Conservation (phyloP, 495 filamentous ascomycete genomes). For the Haplographium delicatum region DNA sequence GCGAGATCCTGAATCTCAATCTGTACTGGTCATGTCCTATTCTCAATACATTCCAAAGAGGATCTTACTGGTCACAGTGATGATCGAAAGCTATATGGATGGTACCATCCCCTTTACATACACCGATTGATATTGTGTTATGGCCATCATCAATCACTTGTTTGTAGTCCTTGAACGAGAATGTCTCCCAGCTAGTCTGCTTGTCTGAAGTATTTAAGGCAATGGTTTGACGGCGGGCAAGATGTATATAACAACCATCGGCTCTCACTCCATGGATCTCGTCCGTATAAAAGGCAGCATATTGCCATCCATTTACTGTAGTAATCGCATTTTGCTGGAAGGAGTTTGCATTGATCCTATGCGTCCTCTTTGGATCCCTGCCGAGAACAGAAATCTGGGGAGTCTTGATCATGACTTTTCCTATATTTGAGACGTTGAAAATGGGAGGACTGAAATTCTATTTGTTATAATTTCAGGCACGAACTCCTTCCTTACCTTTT, state of each 20-base stretch:
- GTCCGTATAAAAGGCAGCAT: slow-evolving; percentile 30
- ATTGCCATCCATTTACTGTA: slow-evolving; percentile 30
- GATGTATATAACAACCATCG: slow-evolving; percentile 13
- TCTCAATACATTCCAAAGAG: not conserved
- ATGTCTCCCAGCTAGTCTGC: slow-evolving; percentile 21
- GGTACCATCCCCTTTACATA: slow-evolving; percentile 29
- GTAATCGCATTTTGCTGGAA: slow-evolving; percentile 31
- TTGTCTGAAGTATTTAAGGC: not conserved
- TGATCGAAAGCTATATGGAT: slow-evolving; percentile 30
- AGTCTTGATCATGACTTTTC: slow-evolving; percentile 6
- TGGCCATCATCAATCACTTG: slow-evolving; percentile 31
- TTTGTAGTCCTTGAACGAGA: slow-evolving; percentile 29
- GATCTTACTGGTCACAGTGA: slow-evolving; percentile 18
- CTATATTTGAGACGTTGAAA: too few relatives aligned
- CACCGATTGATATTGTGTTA: slow-evolving; percentile 31
- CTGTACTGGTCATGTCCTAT: not conserved
- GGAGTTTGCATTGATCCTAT: slow-evolving; percentile 29
- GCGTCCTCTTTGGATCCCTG: slow-evolving; percentile 24
- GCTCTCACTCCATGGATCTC: slow-evolving; percentile 14
- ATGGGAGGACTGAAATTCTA: not conserved
- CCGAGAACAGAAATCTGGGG: slow-evolving; percentile 16
- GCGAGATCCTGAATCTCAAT: slow-evolving; percentile 25
- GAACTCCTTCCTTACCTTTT: too few relatives aligned
- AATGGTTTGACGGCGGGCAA: slow-evolving; percentile 16
- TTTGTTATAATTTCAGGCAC: slow-evolving; percentile 1